These are phyloP conservation scores for Xylariaceae sp. DNA, from an alignment of 2,329 filamentous ascomycete genomes.

Conservation along the genomic window DNA sequence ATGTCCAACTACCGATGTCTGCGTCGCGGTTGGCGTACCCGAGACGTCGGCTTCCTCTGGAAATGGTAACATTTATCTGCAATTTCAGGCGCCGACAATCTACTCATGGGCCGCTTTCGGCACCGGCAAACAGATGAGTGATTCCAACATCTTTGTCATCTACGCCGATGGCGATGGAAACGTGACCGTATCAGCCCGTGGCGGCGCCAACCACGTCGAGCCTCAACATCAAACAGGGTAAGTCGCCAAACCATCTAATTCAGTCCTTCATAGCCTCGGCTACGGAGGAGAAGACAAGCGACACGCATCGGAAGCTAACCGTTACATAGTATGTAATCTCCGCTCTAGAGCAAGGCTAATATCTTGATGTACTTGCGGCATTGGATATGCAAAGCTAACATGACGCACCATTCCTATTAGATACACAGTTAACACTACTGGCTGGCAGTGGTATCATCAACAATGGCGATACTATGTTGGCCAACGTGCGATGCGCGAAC, in stretches of 20 bases:
- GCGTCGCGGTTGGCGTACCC: conserved; percentile 55
- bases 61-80: conserved; percentile 57
- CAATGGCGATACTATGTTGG: conserved; percentile 48
- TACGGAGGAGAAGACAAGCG: no score
- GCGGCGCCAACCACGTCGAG: conserved; percentile 42
- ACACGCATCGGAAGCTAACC: no score
- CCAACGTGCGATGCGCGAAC: conserved; percentile 55
- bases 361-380: no score
- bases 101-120: conserved; percentile 58
- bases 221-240: conserved; percentile 41
- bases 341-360: no score
- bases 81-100: conserved; percentile 51
- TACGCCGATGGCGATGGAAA: conserved; percentile 57
- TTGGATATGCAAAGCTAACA: no score
- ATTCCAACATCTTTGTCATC: conserved; percentile 59
- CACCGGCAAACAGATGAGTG: conserved; percentile 51
- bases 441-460: conserved; percentile 54
- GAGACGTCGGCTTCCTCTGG: conserved; percentile 42
- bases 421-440: conserved; percentile 48
- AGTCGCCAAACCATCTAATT: no score
- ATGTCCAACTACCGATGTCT: conserved; percentile 45
- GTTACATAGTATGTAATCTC: no score
- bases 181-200: conserved; percentile 57
- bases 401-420: background rate
- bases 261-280: no score